Evolutionary conservation across 345 rosid genomes (phyloP), one percentile per base, ranked within the genome.

Genomic region (Eucalyptus globulus): DNA sequence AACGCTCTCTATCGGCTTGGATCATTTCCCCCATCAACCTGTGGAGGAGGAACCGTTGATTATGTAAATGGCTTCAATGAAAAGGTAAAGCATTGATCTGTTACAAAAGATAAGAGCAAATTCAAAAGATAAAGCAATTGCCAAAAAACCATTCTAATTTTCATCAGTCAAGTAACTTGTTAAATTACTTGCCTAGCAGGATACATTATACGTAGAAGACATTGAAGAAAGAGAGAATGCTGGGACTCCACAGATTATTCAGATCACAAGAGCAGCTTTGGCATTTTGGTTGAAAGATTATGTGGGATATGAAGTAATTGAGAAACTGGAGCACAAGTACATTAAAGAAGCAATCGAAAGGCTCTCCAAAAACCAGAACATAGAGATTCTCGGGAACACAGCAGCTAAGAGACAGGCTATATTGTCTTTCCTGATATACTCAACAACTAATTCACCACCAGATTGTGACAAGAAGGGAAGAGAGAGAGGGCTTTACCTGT

Each of bases 21-120:
- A 49, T 91, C 92, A 67, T 92, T 91, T 65, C 93, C 97, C 3
- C 97, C 97, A 2, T 92, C 96, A 8, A 94, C 96, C 9, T 94
- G 95, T 76, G 96, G 96, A n/a, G 97, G 97, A 14, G 96, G 97
- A 80, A 94, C 95, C 12, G 96, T 95, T 21, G 17, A 80, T 45
- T 95, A 92, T 65, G 97, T 94, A 58, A 95, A 94, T 86, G 93
- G 92, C 83, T 94, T 93, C 88, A 65, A 37, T 60, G 95, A 95
- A n/a, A 89, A 93, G 93, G 97, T 93, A 87, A 24, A 29, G 26
- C 62, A 87, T 67, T 53, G 12, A 15, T 40, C 26, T 40, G 8
- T 40, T 31, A 19, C 43, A 29, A 22, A 21, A 45, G 16, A 51
- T 12, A 31, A n/a, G 37, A 86, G 56, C 13, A 49, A 31, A 43